Evolutionary conservation across 2,329 filamentous ascomycete species (phyloP).

Genomic region (Penicillium olsonii): DNA sequence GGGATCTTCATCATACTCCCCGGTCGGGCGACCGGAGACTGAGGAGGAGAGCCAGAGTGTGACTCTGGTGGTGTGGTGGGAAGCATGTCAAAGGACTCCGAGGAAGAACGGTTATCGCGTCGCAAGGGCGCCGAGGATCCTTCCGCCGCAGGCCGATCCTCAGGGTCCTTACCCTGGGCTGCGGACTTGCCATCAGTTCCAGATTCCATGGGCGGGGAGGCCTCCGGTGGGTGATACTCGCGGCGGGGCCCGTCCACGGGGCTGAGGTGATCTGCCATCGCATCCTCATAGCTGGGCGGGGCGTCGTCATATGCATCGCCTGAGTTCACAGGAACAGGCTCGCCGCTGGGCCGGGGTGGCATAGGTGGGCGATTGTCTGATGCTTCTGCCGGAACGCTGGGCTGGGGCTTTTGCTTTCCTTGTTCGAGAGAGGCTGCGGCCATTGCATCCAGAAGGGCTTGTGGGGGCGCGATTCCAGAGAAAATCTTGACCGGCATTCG

Average conservation of each 20-base stretch:
- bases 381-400: constrained; percentile 25
- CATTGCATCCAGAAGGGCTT: constrained; percentile 71
- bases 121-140: constrained; percentile 23
- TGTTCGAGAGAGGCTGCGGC: constrained; percentile 33
- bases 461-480: constrained; percentile 82
- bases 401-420: constrained; percentile 19
- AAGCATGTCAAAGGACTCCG: constrained; percentile 44
- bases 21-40: constrained; percentile 32
- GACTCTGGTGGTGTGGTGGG: constrained; percentile 39
- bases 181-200: constrained; percentile 42
- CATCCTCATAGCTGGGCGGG: constrained; percentile 94
- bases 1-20: constrained; percentile 36
- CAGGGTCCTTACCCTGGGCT: constrained; percentile 33
- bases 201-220: constrained; percentile 34
- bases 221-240: constrained; percentile 49
- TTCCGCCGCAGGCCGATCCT: constrained; percentile 25
- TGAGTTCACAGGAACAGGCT: constrained; percentile 25
- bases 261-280: constrained; percentile 75
- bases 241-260: constrained; percentile 70
- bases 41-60: constrained; percentile 34
- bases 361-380: constrained; percentile 38
- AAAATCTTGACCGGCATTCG: constrained; percentile 78
- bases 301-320: constrained; percentile 62
- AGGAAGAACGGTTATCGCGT: constrained; percentile 30
- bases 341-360: constrained; percentile 39